Base-by-base conservation (phyloP, 345 rosid species). In the Lenwebbia sp. region DNA sequence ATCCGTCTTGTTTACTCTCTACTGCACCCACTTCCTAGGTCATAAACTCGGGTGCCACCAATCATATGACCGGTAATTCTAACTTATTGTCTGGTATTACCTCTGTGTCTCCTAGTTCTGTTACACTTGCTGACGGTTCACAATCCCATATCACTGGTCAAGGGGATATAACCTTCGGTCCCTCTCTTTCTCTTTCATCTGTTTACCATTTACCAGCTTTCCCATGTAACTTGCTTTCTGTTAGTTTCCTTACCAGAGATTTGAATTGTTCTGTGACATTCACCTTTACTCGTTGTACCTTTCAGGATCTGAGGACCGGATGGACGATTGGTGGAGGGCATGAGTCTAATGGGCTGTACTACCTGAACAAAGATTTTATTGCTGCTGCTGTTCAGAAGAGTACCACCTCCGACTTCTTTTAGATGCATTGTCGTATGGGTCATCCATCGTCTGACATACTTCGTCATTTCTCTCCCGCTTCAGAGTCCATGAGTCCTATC, bases 241-340 rank as follows among this genome's bases (percentile, higher is more conserved):
- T 56, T 4, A 56, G 12, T n/a, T 56, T 14, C 13, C 1, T 26
- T 26, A 57, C 65, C 13, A 57, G 7, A 57, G 13, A 57, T 57
- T 56, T 57, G 15, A 57, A 57, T 57, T 57, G 30, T 26, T 57
- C 0, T 2, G 3, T 57, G 15, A 57, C 65, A 26, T 57, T 57
- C 12, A 26, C 30, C 62, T 57, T 7, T 14, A 11, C 33, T 58
- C 0, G 0, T 26, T 5, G 8, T n/a, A 7, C 5, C 13, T 58
- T 58, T 58, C 9, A n/a, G 1, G 17, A 58, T 58, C 33, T 58
- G 14, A 58, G 33, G 9, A 58, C 8, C 19, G 6, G 6, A 58
- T 3, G 3, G 8, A n/a, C 12, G 33, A 58, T 58, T 58, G 3
- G 65, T 26, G 15, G 17, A 13, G 30, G 65, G 6, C 65, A 58